Percentiles rank a stretch among this genome's conserved stretches.
Evolutionary conservation across 345 rosid species (phyloP).

Genomic region (Eucalyptus erythrocorys): DNA sequence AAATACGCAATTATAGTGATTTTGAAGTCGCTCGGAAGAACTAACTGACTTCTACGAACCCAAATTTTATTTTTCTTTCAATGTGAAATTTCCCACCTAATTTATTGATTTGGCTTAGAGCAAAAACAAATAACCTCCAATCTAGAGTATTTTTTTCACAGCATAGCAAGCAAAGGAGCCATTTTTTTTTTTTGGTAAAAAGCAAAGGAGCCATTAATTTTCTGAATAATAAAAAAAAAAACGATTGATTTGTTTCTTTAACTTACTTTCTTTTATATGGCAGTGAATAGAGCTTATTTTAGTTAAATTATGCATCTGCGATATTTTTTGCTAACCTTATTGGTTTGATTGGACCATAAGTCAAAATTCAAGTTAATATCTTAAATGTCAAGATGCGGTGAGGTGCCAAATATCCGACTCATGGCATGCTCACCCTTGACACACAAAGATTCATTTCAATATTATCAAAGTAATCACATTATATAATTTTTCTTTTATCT

Average conservation of each 20-base stretch:
- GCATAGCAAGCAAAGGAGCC: neutral
- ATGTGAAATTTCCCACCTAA: neutral
- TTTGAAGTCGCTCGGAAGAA: neutral
- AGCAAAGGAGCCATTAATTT: neutral
- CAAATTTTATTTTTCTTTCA: neutral
- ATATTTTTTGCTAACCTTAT: neutral
- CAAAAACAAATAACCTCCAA: neutral
- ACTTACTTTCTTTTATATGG: neutral
- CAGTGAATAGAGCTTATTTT: neutral
- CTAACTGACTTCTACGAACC: neutral
- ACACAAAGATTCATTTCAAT: accelerated
- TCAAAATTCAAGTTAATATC: accelerated
- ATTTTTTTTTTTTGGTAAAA: too few species aligned
- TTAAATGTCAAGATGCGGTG: neutral
- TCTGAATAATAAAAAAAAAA: neutral
- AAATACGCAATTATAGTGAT: neutral
- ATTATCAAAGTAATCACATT: accelerated
- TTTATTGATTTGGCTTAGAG: neutral
- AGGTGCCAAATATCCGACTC: accelerated
- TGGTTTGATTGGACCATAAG: neutral
- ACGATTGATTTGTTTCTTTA: neutral
- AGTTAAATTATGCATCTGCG: neutral
- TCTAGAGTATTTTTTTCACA: neutral
- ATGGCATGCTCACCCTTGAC: neutral
- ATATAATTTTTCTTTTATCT: neutral